Evolutionary conservation across 1,139 yeast species (phyloP), one percentile per base, ranked within the genome.

Genomic region (Pichiaceae sp.): DNA sequence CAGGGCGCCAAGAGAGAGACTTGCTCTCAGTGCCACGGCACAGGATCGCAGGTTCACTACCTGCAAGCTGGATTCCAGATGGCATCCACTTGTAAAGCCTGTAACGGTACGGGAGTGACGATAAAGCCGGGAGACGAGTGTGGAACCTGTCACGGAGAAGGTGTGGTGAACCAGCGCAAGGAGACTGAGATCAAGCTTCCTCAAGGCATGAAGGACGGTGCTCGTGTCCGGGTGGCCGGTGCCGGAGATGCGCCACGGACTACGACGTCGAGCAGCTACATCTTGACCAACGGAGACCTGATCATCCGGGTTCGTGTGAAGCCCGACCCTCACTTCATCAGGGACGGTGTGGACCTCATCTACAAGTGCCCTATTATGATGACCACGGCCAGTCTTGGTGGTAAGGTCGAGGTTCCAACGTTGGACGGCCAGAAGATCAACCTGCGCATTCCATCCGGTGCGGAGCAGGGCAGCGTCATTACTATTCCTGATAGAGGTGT

Each of bases 331-430:
- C 60, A 67, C 26, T 91, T 89, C 60, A 65, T 68, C 34, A 72
- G 96, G 37, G 67, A 66, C 27, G 82, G 82, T 31, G 67, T 72
- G 42, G 76, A 82, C 51, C 69, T 91, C 44, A 59, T 82, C 40
- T 71, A 76, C 51, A 66, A 69, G 27, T 76, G 79, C 36, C 75
- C 75, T 33, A 77, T 91, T 38, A 81, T 93, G 34, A 84, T 87
- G 78, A 91, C 98, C 1, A 91, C 98, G 0, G 98, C 98, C 2
- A 91, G 96, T 0, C 67, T 91, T 35, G 99, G 99, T 41, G 99
- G 99, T 26, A 78, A 76, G 37, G 72, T 91, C 21, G 75, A 81
- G 33, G 77, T 91, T 12, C 97, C 97, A 28, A 89, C 97, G 0
- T 72, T 91, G 26, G 87, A 80, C 46, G 77, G 75, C 29, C 68